Percentiles rank a stretch among this genome's conserved stretches.
Conservation (phyloP, 1,284 basidiomycete genomes). For the Ganoderma meredithae region DNA sequence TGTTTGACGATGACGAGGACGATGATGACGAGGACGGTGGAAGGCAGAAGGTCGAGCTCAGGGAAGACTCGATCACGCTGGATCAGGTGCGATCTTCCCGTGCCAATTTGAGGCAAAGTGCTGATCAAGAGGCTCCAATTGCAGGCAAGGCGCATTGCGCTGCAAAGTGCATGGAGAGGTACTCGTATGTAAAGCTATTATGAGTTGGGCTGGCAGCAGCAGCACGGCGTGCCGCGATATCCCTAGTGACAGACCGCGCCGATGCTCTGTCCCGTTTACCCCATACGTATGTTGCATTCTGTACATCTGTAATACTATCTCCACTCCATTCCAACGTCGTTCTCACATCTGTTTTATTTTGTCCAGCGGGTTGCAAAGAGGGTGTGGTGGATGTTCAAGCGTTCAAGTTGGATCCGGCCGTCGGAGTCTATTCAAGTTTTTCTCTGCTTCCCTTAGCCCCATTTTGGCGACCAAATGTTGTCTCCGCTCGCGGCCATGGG, state of each 20-base stretch:
- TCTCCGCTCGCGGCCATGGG: neutral
- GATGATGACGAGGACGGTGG: constrained; percentile 70
- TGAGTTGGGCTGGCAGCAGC: constrained; percentile 2
- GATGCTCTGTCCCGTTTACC: constrained; percentile 3
- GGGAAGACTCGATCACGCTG: constrained; percentile 83
- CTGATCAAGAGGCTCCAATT: constrained; percentile 8
- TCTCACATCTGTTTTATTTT: constrained; percentile 10
- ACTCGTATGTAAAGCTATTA: constrained; percentile 50
- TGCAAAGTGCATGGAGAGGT: constrained; percentile 79
- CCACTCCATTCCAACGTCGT: neutral
- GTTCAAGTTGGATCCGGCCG: neutral
- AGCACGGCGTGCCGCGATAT: constrained; percentile 13
- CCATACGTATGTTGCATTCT: constrained; percentile 12
- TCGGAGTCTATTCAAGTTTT: neutral
- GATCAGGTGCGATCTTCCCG: constrained; percentile 71
- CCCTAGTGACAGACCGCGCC: constrained; percentile 25
- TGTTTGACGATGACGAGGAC: constrained; percentile 58
- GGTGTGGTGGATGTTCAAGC: constrained; percentile 1
- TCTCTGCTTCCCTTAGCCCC: neutral
- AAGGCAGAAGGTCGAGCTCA: constrained; percentile 74
- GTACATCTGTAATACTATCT: constrained; percentile 14
- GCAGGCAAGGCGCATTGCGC: constrained; percentile 72
- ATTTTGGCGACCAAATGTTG: neutral
- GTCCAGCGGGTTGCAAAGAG: constrained; percentile 11
- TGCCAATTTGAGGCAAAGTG: constrained; percentile 14